phyloP scores from a whole-genome alignment of 164 flowering plant genomes.

The Hamamelis virginiana region DNA sequence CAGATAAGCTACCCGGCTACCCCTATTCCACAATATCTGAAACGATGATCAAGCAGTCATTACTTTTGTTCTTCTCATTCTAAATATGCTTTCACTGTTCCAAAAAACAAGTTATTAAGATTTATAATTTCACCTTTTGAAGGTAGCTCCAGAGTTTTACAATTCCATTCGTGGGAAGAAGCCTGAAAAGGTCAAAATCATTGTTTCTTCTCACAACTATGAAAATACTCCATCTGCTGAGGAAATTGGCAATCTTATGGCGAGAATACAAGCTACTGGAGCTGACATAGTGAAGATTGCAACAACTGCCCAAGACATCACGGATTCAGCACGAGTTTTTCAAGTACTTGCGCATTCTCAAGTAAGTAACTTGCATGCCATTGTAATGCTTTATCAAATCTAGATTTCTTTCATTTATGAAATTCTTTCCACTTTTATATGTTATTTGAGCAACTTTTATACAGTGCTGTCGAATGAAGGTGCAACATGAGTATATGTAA shows the following conservation, averaged over 20 bases:
- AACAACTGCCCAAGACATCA: constrained; percentile 59
- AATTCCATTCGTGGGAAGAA: constrained; percentile 40
- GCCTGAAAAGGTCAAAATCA: constrained; percentile 50
- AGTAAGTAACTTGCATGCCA: constrained; percentile 34
- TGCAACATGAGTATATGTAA: too few species aligned
- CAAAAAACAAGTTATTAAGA: background rate
- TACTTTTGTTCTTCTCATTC: background rate
- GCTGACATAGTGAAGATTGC: constrained; percentile 80
- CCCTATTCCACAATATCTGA: background rate
- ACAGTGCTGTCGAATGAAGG: too few species aligned
- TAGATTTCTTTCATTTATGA: background rate
- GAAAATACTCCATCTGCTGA: constrained; percentile 60
- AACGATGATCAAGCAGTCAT: background rate
- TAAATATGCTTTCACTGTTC: background rate
- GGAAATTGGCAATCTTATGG: constrained; percentile 57
- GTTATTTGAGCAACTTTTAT: background rate
- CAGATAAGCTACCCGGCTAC: background rate
- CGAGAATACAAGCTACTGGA: constrained; percentile 66
- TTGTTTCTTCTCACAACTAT: constrained; percentile 74
- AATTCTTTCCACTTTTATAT: background rate
- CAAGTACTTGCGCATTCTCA: constrained; percentile 57
- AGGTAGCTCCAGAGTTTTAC: constrained; percentile 62
- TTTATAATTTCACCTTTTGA: constrained; percentile 8
- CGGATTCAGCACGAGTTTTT: constrained; percentile 62
- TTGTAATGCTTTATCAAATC: background rate